Evolutionary conservation across 1,284 basidiomycete genomes (phyloP), one percentile per base, ranked within the genome.

Genomic region (Pterulicium gracile): DNA sequence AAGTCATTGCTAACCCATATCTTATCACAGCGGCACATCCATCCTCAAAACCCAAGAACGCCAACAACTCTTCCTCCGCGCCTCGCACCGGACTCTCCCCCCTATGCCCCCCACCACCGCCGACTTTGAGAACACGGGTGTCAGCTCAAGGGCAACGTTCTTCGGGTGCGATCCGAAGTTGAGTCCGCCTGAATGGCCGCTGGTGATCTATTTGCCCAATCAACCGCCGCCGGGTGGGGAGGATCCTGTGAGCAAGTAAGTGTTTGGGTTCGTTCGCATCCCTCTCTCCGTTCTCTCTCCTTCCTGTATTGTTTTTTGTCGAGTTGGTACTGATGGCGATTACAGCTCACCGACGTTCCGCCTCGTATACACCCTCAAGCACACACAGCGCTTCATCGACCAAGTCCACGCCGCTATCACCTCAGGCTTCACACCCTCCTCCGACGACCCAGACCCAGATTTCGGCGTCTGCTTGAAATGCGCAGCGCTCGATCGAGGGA

Each of bases 131-230:
- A 62, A 66, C 12, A 73, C 72, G 4, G 87, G 87, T 13, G 67
- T 83, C 7, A 83, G 81, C 58, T 68, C 69, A 34, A 72, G 85
- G 15, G 75, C 85, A 3, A 81, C 81, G 0, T 88, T 89, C 61
- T 89, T 88, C 61, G 86, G 86, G 1, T 88, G 85, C 56, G 62
- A 79, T 54, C 77, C 78, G 10, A 57, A 42, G n/a, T 58, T 67
- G 47, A 62, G 36, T 10, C 69, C 75, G 12, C 62, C 74, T 1
- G 72, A 75, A 49, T 79, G 66, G 50, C 79, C 79, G 0, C 52
- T 82, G 22, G 55, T 81, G 18, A 68, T 81, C 14, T 79, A 77
- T 49, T 61, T 82, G n/a, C 80, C 80, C 3, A 82, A 81, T 55
- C 65, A 75, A 19, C 79, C 79, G 4, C 80, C 80, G 2, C 54